A percentile compares a stretch with the other conserved stretches of the same genome.
phyloP scores from a whole-genome alignment of 2,329 filamentous ascomycete genomes.

The Nemania sp. region DNA sequence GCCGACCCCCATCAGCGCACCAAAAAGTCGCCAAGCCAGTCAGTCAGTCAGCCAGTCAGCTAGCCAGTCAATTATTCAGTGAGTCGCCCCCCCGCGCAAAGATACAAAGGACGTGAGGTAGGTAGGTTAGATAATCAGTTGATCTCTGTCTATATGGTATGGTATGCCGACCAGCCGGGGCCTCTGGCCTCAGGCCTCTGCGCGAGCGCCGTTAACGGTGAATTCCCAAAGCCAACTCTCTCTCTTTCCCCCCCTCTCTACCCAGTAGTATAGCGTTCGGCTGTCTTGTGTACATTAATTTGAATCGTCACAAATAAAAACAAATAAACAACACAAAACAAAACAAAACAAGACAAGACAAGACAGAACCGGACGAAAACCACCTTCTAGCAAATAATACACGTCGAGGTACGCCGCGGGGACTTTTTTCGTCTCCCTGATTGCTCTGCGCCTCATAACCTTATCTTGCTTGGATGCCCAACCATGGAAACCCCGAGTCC shows the following conservation, averaged over 20 bases:
- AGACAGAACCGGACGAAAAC: background rate
- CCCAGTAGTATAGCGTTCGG: conserved; percentile 4
- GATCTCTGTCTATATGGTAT: background rate
- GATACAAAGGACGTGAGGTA: too few species aligned
- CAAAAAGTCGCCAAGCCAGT: too few species aligned
- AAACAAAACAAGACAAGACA: too few species aligned
- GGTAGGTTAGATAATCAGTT: background rate
- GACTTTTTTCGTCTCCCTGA: background rate
- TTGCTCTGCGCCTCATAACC: conserved; percentile 5
- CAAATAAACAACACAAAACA: background rate
- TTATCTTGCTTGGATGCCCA: background rate
- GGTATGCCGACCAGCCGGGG: too few species aligned
- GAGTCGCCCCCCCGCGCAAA: too few species aligned
- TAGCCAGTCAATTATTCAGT: too few species aligned
- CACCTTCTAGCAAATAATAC: conserved; percentile 23
- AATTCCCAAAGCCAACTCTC: background rate
- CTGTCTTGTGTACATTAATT: conserved; percentile 15
- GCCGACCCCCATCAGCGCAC: too few species aligned
- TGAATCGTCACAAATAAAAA: background rate
- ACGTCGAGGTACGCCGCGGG: conserved; percentile 1
- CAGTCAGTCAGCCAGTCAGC: too few species aligned
- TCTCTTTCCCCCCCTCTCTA: conserved; percentile 19
- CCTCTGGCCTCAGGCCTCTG: background rate
- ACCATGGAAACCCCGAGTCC: background rate
- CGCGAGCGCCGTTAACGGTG: background rate